Evolutionary conservation across 1,284 basidiomycete genomes (phyloP), one percentile per base, ranked within the genome.

Genomic region (Coriolopsis trogii): DNA sequence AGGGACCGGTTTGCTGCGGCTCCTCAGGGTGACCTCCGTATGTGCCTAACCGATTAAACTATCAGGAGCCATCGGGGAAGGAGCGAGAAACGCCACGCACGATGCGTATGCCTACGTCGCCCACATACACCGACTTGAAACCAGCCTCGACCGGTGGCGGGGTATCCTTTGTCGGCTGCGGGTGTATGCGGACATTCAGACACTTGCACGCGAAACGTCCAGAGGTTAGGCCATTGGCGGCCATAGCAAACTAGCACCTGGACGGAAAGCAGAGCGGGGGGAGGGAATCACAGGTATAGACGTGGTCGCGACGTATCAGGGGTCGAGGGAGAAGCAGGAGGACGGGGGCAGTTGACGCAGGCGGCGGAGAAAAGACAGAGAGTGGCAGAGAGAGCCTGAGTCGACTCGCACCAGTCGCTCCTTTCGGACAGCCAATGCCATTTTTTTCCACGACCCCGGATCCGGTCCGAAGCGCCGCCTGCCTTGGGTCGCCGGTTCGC

Each of bases 11-110:
- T 75, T 78, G 66, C 78, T 80, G 59, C 81, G 79, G 46, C 75
- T 80, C 63, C 88, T 76, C 58, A 88, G 75, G 2, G 87, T 90
- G 46, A 89, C 70, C 61, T 90, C 84, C n/a, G 81, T 79, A 61
- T 89, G 85, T 20, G 68, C 70, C 89, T 91, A 40, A 29, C 47
- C 52, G 45, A 25, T 46, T 51, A 58, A 25, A 34, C n/a, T n/a
- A 49, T 55, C 43, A 59, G 41, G 33, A 18, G 24, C 30, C 40
- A 30, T 44, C 23, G 20, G 60, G n/a, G 12, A 46, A 18, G 37
- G 6, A 42, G 74, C 84, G 42, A 63, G 90, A 89, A 48, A 89
- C 77, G 48, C 69, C 44, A 74, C 84, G 42, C 63, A 91, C 89
- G 48, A 89, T 77, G 47, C 70, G 70, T 52, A 91, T 80, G 37